Conservation (phyloP, 805 yeast species). For the Wickerhamomyces chaumierensis region DNA sequence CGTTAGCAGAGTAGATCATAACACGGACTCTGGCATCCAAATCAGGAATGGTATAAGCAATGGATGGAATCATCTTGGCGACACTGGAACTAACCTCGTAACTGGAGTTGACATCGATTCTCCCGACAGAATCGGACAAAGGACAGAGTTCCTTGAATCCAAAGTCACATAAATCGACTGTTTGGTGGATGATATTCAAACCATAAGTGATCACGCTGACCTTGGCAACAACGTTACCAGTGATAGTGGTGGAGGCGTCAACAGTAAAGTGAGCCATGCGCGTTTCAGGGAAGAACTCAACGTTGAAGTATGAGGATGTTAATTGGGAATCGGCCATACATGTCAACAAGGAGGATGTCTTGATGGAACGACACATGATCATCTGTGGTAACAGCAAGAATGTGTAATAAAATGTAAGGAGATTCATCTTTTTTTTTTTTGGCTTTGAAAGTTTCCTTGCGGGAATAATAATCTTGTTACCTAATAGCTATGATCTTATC, state of each 20-base stretch:
- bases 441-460: too few species aligned
- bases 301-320: conserved; percentile 76
- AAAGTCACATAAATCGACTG: conserved; percentile 56
- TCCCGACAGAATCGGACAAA: conserved; percentile 75
- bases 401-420: conserved; percentile 3
- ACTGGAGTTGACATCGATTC: conserved; percentile 55
- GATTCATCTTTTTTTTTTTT: conserved; percentile 3
- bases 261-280: conserved; percentile 53
- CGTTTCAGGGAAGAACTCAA: conserved; percentile 58
- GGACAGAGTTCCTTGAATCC: conserved; percentile 63
- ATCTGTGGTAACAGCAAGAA: conserved; percentile 5
- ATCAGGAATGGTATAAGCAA: conserved; percentile 89
- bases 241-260: conserved; percentile 68
- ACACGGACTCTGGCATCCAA: conserved; percentile 86
- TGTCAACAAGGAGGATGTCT: conserved; percentile 66
- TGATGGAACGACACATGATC: conserved; percentile 17
- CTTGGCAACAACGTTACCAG: conserved; percentile 54
- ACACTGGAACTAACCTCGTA: conserved; percentile 31
- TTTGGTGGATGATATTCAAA: conserved; percentile 41
- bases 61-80: conserved; percentile 52
- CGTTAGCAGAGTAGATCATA: conserved; percentile 40
- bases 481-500: too few species aligned
- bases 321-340: conserved; percentile 88
- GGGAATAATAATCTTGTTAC: too few species aligned
- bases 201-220: conserved; percentile 74